These are phyloP conservation scores for Sugiyamaella chiloensis DNA, from an alignment of 805 yeast genomes.

Conservation along the genomic window DNA sequence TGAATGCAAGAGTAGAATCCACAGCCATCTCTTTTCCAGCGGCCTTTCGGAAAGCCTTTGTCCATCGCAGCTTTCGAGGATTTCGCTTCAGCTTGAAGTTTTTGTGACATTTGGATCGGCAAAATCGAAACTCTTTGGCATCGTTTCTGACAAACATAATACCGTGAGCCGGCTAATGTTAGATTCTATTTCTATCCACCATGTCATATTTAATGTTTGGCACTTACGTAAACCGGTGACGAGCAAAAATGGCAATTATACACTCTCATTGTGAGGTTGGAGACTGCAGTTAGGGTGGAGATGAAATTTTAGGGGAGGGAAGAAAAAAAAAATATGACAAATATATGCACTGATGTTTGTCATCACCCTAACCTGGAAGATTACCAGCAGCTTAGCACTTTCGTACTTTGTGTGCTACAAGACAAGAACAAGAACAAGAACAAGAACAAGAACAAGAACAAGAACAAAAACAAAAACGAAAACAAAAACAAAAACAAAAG, in stretches of 20 bases:
- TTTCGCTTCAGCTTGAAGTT: slow-evolving; percentile 97
- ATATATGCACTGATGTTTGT: background rate
- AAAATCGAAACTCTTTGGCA: slow-evolving; percentile 95
- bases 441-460: too few species aligned
- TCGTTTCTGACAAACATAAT: slow-evolving; percentile 97
- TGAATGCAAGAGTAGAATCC: slow-evolving; percentile 92
- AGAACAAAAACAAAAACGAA: too few species aligned
- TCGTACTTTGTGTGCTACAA: background rate
- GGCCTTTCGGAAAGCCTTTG: slow-evolving; percentile 97
- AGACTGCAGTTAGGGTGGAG: background rate
- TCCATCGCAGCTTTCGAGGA: slow-evolving; percentile 97
- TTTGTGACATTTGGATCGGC: slow-evolving; percentile 97
- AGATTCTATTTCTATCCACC: background rate
- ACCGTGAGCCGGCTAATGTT: slow-evolving; percentile 72
- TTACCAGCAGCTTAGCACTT: background rate
- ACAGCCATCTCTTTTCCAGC: slow-evolving; percentile 99
- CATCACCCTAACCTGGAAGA: background rate
- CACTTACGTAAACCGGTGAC: slow-evolving; percentile 74
- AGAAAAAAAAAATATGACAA: slow-evolving; percentile 6
- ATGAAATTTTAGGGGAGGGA: slow-evolving; percentile 4
- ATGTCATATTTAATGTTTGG: background rate
- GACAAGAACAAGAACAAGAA: background rate
- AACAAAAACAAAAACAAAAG: too few species aligned
- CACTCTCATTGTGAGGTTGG: slow-evolving; percentile 33
- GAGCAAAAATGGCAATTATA: slow-evolving; percentile 93